Conservation (phyloP, 192 early-diverging fungal species). For the Ambispora gerdemannii region DNA sequence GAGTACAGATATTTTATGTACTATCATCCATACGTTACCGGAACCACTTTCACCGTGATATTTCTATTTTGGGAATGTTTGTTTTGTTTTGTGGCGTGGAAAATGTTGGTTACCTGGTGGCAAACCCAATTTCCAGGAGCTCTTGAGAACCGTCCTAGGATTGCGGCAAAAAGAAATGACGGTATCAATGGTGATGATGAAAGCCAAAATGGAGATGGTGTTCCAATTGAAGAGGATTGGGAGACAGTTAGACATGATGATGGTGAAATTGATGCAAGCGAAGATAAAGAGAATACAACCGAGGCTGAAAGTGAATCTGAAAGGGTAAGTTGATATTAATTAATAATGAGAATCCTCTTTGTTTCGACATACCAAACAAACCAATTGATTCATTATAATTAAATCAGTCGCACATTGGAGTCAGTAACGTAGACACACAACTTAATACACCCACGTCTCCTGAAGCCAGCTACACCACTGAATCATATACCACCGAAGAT, state of each 20-base stretch:
- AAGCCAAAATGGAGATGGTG: not conserved
- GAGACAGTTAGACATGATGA: not conserved
- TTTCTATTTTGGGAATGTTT: conserved; percentile 51
- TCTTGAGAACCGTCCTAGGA: not conserved
- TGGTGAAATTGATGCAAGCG: not conserved
- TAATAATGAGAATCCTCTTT: too few species aligned
- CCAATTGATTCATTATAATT: too few species aligned
- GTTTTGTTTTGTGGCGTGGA: conserved; percentile 51
- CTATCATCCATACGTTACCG: conserved; percentile 45
- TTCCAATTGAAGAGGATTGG: conserved; percentile 8
- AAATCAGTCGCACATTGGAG: conserved; percentile 7
- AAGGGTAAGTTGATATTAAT: too few species aligned
- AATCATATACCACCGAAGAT: conserved; percentile 19
- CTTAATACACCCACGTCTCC: not conserved
- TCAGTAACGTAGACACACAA: not conserved
- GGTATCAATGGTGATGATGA: not conserved
- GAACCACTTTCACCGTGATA: conserved; percentile 40
- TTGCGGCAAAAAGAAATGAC: not conserved
- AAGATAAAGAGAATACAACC: not conserved
- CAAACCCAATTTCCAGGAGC: not conserved
- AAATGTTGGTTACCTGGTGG: conserved; percentile 37
- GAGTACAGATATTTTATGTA: conserved; percentile 53
- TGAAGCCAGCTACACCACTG: conserved; percentile 17
- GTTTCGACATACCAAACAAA: too few species aligned
- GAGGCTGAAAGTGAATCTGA: conserved; percentile 13